Base-by-base conservation (phyloP, 768 basidiomycete species). In the Cystobasidium onofrii region DNA sequence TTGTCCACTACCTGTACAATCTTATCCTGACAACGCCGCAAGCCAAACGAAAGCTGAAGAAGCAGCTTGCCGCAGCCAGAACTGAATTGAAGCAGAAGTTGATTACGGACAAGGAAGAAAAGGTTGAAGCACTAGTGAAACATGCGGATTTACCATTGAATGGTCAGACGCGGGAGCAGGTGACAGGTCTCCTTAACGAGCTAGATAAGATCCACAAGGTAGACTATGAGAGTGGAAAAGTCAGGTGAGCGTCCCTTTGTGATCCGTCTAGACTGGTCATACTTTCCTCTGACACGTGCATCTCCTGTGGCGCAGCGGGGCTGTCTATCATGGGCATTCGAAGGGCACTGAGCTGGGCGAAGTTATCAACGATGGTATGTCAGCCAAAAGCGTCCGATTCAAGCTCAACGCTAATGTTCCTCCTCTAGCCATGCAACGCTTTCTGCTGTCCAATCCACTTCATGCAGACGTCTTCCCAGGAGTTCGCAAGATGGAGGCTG, bases 401-500 rank as follows among this genome's bases (percentile, higher is more conserved):
- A 7, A 4, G 60, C 18, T 41, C 2, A 39, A 25, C 33, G 25
- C 34, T 25, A 25, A n/a, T n/a, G n/a, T n/a, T 50, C 18, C 17
- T 20, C 17, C n/a, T 52, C 6, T 15, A 70, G 62, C 73, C 17
- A 75, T 75, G 29, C 71, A 74, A 18, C 54, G 61, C 9, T 75
- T 62, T 29, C 50, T 75, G 23, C 54, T 75, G 1, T 65, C 75
- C 10, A 75, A 75, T 46, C 75, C 93, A 1, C 84, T 97, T 12
- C 93, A 97, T 78, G 92, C 95, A 0, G 91, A 93, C 71, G 87
- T 93, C 54, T 96, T 96, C 82, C 94, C 94, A 0, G 82, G 75
- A 0, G 82, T 96, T 13, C 85, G 95, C 61, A 93, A 95, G 83
- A 99, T 99, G 95, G 95, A 99, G 78, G 90, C 92, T 18, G 94